Percentiles rank a stretch among this genome's conserved stretches.
phyloP scores from a whole-genome alignment of 805 yeast genomes.

The Ogataea thermomethanolica region DNA sequence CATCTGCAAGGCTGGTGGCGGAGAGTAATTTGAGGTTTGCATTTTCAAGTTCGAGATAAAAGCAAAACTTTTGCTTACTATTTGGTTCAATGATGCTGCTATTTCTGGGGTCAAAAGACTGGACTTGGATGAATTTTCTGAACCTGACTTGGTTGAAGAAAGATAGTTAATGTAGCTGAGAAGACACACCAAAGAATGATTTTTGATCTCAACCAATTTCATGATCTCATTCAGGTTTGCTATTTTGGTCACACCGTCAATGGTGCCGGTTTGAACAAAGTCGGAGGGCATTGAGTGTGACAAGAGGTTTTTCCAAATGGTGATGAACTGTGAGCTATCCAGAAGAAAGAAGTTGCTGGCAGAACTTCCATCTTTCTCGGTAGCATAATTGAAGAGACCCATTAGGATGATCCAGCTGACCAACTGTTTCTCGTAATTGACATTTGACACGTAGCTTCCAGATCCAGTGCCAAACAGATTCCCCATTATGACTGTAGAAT shows the following conservation, averaged over 20 bases:
- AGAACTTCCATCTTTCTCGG: slow-evolving; percentile 23
- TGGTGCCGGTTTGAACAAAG: slow-evolving; percentile 32
- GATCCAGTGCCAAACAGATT: slow-evolving; percentile 32
- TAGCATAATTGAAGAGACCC: slow-evolving; percentile 57
- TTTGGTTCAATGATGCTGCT: slow-evolving; percentile 30
- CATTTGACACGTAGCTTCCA: slow-evolving; percentile 28
- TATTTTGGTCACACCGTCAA: slow-evolving; percentile 32
- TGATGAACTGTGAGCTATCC: slow-evolving; percentile 55
- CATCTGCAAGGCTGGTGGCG: slow-evolving; percentile 22
- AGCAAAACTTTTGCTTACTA: slow-evolving; percentile 30
- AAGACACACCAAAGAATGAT: slow-evolving; percentile 57
- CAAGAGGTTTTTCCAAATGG: slow-evolving; percentile 60
- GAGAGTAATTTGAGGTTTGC: slow-evolving; percentile 17
- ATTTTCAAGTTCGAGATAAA: slow-evolving; percentile 26
- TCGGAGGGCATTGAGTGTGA: slow-evolving; percentile 46
- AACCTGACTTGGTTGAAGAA: slow-evolving; percentile 40
- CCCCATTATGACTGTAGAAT: slow-evolving; percentile 34
- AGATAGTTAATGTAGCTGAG: slow-evolving; percentile 50
- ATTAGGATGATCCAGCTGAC: slow-evolving; percentile 60
- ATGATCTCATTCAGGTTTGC: slow-evolving; percentile 33
- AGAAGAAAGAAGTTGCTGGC: slow-evolving; percentile 52
- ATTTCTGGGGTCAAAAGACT: slow-evolving; percentile 33
- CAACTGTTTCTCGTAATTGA: slow-evolving; percentile 36
- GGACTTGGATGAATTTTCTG: slow-evolving; percentile 25
- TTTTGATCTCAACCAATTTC: slow-evolving; percentile 47